Evolutionary conservation across 129 eudicot genomes (phyloP).

Genomic region (Artemisia tridentata): DNA sequence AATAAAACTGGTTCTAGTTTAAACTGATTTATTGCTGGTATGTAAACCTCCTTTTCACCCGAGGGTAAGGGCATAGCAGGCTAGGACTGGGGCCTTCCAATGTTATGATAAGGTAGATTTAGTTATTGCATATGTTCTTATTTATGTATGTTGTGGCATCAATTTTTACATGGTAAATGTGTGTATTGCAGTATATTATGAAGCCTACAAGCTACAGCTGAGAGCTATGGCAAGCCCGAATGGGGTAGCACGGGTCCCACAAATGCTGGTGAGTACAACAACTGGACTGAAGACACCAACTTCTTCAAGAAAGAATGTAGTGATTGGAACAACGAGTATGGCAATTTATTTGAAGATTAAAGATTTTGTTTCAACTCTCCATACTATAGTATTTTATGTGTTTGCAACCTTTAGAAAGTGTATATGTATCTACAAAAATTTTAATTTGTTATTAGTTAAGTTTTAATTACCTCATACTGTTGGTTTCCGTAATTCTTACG

Average conservation of each 20-base stretch:
- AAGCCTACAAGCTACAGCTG: constrained; percentile 90
- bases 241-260: constrained; percentile 96
- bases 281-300: constrained; percentile 95
- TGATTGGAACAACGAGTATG: constrained; percentile 73
- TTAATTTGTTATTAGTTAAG: no score
- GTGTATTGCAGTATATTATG: constrained; percentile 71
- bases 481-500: no score
- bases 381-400: no score
- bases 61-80: no score
- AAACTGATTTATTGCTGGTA: no score
- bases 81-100: constrained; percentile 97
- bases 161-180: constrained; percentile 13
- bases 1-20: no score
- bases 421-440: no score
- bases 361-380: no score
- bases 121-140: background rate
- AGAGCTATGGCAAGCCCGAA: constrained; percentile 76
- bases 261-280: constrained; percentile 88
- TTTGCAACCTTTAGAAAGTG: no score
- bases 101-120: constrained; percentile 86
- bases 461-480: no score
- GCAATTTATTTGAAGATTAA: no score
- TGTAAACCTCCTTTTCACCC: no score
- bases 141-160: background rate
- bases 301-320: constrained; percentile 86